Conservation (phyloP, 1,284 basidiomycete genomes). For the Filobasidium uniguttulatum region DNA sequence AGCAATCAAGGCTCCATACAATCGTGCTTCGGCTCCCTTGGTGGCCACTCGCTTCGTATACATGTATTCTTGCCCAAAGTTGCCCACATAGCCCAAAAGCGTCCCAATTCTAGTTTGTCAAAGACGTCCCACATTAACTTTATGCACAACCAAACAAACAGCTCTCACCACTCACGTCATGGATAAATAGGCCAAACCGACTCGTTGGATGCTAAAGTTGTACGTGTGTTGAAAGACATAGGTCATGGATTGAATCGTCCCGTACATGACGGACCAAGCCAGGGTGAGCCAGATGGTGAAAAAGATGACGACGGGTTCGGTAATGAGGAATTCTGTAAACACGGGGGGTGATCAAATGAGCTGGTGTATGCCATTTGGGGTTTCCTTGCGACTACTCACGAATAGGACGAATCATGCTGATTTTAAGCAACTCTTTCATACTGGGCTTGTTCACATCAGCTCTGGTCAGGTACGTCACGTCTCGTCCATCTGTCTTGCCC, state of each 20-base stretch:
- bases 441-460: conserved; percentile 30
- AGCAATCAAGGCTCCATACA: conserved; percentile 52
- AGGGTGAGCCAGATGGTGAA: conserved; percentile 65
- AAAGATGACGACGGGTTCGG: conserved; percentile 60
- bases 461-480: conserved; percentile 30
- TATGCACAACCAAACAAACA: background rate
- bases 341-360: background rate
- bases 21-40: conserved; percentile 56
- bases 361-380: background rate
- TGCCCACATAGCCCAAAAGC: conserved; percentile 46
- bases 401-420: conserved; percentile 25
- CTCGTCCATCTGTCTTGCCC: conserved; percentile 10
- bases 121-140: conserved; percentile 3
- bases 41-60: conserved; percentile 48
- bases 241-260: conserved; percentile 52
- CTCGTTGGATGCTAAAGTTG: conserved; percentile 49
- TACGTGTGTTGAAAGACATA: conserved; percentile 51
- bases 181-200: conserved; percentile 49
- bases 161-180: conserved; percentile 42
- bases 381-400: conserved; percentile 16
- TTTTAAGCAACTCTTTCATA: conserved; percentile 23
- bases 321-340: conserved; percentile 47
- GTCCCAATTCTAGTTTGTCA: conserved; percentile 45
- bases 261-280: conserved; percentile 63
- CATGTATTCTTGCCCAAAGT: conserved; percentile 51